Percentiles rank a stretch among this genome's conserved stretches.
Conservation (phyloP, 2,329 filamentous ascomycete genomes). For the Monilinia laxa region DNA sequence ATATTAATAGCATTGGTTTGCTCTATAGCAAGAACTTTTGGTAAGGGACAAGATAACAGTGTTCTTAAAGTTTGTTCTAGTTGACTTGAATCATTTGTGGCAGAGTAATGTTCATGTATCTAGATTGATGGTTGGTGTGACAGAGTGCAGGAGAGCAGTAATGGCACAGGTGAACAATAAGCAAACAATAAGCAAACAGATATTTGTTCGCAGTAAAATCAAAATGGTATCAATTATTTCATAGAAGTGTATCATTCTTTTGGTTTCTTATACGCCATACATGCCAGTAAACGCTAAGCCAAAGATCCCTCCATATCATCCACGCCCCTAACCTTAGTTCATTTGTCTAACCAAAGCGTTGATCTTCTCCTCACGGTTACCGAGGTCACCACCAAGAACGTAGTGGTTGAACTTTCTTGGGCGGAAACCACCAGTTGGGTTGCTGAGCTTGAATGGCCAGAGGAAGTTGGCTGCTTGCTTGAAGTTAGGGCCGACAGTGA, state of each 20-base stretch:
- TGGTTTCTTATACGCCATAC: constrained; percentile 34
- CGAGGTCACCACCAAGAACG: constrained; percentile 80
- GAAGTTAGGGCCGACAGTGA: constrained; percentile 98
- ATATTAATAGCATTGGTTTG: background rate
- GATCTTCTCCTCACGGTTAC: constrained; percentile 86
- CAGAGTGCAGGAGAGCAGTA: background rate
- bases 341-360: constrained; percentile 29
- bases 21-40: too few species aligned
- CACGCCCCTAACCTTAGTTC: constrained; percentile 25
- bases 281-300: constrained; percentile 28
- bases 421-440: constrained; percentile 95
- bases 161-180: background rate
- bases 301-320: constrained; percentile 26
- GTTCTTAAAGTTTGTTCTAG: background rate
- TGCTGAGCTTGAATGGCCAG: constrained; percentile 99
- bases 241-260: constrained; percentile 26
- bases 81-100: background rate
- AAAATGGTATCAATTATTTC: constrained; percentile 21
- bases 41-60: background rate
- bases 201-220: constrained; percentile 8
- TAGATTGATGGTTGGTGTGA: accelerated
- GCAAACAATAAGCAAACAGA: background rate
- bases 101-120: background rate
- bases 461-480: constrained; percentile 99
- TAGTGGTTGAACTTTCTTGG: constrained; percentile 73